Evolutionary conservation across 106 monocot species (phyloP).

Genomic region (Phalaenopsis equestris): DNA sequence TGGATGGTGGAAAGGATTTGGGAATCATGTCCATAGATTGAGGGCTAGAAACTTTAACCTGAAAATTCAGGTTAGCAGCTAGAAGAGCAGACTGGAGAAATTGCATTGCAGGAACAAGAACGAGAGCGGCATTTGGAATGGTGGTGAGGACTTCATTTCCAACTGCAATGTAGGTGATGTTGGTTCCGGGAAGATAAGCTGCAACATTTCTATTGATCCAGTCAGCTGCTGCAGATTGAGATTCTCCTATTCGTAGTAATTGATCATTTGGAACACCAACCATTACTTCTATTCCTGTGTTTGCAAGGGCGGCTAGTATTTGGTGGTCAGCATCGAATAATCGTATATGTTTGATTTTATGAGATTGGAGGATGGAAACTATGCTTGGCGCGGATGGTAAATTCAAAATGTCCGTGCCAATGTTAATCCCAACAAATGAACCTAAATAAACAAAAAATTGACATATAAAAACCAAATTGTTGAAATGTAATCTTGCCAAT

Average conservation of each 20-base stretch:
- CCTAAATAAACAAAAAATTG: slow-evolving; percentile 24
- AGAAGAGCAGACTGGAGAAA: slow-evolving; percentile 83
- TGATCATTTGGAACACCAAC: slow-evolving; percentile 76
- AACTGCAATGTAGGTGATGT: slow-evolving; percentile 79
- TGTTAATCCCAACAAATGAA: slow-evolving; percentile 69
- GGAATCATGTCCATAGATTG: slow-evolving; percentile 67
- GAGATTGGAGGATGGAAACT: slow-evolving; percentile 60
- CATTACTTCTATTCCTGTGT: slow-evolving; percentile 89
- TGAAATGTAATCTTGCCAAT: too few relatives aligned
- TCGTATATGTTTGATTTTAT: slow-evolving; percentile 64
- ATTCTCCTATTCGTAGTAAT: slow-evolving; percentile 52
- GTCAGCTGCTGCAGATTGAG: slow-evolving; percentile 50
- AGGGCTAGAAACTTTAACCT: slow-evolving; percentile 80
- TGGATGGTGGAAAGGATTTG: slow-evolving; percentile 72
- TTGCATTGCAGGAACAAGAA: slow-evolving; percentile 70
- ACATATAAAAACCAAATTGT: too few relatives aligned
- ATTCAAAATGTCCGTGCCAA: slow-evolving; percentile 49
- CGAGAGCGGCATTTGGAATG: slow-evolving; percentile 69
- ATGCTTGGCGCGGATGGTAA: slow-evolving; percentile 54
- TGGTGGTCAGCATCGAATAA: slow-evolving; percentile 67
- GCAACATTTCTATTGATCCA: slow-evolving; percentile 81
- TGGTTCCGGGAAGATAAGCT: slow-evolving; percentile 67
- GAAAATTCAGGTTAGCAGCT: slow-evolving; percentile 68
- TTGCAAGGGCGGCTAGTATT: slow-evolving; percentile 60
- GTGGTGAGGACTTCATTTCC: slow-evolving; percentile 75